Evolutionary conservation across 192 early-diverging fungal genomes (phyloP).

Genomic region (Glomus cerebriforme): DNA sequence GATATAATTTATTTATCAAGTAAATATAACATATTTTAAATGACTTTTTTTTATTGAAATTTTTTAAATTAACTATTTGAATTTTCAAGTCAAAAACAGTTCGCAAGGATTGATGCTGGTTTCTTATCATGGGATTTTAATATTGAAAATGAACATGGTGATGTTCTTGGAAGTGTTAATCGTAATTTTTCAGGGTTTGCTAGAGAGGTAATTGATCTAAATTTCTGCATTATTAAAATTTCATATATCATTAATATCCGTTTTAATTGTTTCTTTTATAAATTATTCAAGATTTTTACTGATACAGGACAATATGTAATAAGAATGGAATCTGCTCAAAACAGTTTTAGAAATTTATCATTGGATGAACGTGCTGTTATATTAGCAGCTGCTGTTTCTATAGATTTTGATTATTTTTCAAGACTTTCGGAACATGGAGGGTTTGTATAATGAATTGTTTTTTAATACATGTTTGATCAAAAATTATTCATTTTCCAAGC

Average conservation of each 20-base stretch:
- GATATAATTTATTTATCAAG: conserved; percentile 81
- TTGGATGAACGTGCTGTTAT: conserved; percentile 82
- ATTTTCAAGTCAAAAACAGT: conserved; percentile 46
- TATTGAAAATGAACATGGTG: conserved; percentile 57
- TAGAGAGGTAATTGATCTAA: conserved; percentile 49
- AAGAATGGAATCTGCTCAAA: conserved; percentile 60
- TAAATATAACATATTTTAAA: conserved; percentile 33
- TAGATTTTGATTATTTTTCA: conserved; percentile 89
- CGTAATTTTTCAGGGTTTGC: conserved; percentile 84
- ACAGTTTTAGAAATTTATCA: conserved; percentile 47
- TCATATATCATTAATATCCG: too few species aligned
- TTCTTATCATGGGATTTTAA: conserved; percentile 84
- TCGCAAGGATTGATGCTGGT: conserved; percentile 69
- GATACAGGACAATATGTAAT: conserved; percentile 85
- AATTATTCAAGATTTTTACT: conserved; percentile 66
- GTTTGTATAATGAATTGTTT: not conserved
- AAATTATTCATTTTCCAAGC: too few species aligned
- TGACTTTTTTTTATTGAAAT: not conserved
- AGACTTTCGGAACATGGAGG: conserved; percentile 62
- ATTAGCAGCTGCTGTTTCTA: conserved; percentile 79
- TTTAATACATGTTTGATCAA: too few species aligned
- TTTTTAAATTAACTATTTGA: not conserved
- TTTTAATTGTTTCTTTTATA: not conserved
- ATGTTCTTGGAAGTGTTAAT: conserved; percentile 62
- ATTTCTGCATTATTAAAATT: not conserved